Evolutionary conservation across 2,329 filamentous ascomycete species (phyloP).

Genomic region (Zymoseptoria pseudotritici): DNA sequence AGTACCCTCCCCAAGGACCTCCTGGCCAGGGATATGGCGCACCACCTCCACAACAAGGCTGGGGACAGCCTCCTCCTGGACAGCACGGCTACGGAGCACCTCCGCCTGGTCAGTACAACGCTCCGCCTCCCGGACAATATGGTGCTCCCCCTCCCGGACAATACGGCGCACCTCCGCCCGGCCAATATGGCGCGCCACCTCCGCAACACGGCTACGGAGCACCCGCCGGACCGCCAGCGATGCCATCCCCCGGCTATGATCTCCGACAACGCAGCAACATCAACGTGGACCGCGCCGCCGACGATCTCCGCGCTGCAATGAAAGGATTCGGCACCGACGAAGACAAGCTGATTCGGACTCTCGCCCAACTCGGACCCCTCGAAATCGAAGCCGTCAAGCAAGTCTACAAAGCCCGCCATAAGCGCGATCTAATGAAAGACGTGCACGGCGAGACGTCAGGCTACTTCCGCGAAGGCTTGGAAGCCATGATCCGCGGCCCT

Average conservation of each 20-base stretch:
- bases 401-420: constrained; percentile 58
- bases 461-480: constrained; percentile 66
- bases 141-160: constrained; percentile 9
- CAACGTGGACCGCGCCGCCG: constrained; percentile 61
- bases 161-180: constrained; percentile 11
- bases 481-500: constrained; percentile 71
- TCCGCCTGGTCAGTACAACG: constrained; percentile 16
- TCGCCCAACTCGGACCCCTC: constrained; percentile 68
- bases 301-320: constrained; percentile 72
- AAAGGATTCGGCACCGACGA: constrained; percentile 92
- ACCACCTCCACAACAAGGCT: constrained; percentile 13
- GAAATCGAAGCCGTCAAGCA: constrained; percentile 63
- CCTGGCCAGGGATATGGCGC: constrained; percentile 12
- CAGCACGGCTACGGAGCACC: constrained; percentile 11
- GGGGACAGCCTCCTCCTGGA: constrained; percentile 16
- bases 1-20: constrained; percentile 11
- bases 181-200: constrained; percentile 9
- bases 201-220: constrained; percentile 11
- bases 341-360: constrained; percentile 60
- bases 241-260: constrained; percentile 67
- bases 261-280: constrained; percentile 59
- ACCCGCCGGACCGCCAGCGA: constrained; percentile 46
- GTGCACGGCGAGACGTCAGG: constrained; percentile 67
- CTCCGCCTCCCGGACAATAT: constrained; percentile 10
- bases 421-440: constrained; percentile 65